These are phyloP conservation scores for Tolypocladium capitatum DNA, from an alignment of 2,329 filamentous ascomycete genomes.

Conservation along the genomic window DNA sequence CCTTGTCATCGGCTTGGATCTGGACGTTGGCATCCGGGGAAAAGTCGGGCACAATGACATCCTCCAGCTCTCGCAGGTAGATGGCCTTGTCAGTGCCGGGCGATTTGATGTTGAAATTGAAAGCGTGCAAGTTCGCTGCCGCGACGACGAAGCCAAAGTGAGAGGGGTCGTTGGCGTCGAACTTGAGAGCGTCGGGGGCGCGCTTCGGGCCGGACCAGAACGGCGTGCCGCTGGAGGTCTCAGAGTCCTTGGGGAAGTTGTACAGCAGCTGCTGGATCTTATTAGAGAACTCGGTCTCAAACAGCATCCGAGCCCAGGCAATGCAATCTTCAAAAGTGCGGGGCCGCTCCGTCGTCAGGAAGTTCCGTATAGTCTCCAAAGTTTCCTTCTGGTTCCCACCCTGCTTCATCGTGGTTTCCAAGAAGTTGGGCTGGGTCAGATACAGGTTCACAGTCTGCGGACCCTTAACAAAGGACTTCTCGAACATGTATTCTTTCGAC, in stretches of 20 bases:
- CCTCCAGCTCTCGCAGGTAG: conserved; percentile 69
- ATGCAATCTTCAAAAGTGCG: conserved; percentile 92
- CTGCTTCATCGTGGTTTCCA: conserved; percentile 78
- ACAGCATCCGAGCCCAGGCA: conserved; percentile 83
- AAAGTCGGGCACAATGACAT: conserved; percentile 94
- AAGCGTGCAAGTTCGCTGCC: conserved; percentile 84
- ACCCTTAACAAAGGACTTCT: conserved; percentile 84
- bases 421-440: conserved; percentile 79
- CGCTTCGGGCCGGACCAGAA: conserved; percentile 99
- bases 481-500: conserved; percentile 84
- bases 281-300: conserved; percentile 95
- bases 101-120: conserved; percentile 95
- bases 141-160: conserved; percentile 83
- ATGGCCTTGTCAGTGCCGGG: conserved; percentile 54
- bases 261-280: conserved; percentile 88
- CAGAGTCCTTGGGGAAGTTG: conserved; percentile 93
- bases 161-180: conserved; percentile 70
- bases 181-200: conserved; percentile 81
- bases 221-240: conserved; percentile 72
- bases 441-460: conserved; percentile 92
- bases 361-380: conserved; percentile 79
- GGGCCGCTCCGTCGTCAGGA: conserved; percentile 81
- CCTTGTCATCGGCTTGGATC: conserved; percentile 92
- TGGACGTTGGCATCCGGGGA: conserved; percentile 80
- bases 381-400: conserved; percentile 92